These are phyloP conservation scores for Teratosphaeria epicoccoides DNA, from an alignment of 2,329 filamentous ascomycete species.

Conservation along the genomic window DNA sequence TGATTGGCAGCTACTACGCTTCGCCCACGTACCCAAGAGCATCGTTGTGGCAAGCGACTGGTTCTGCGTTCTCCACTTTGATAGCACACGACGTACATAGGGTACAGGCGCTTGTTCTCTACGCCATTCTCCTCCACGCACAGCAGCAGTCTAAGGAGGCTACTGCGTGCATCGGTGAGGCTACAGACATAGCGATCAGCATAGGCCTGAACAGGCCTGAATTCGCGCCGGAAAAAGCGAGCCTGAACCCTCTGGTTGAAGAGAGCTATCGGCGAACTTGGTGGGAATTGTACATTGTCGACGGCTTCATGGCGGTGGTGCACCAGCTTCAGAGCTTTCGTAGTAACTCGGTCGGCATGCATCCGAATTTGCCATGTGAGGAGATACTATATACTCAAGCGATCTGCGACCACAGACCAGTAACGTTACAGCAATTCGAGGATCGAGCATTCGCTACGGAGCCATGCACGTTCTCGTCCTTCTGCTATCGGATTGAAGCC, in stretches of 20 bases:
- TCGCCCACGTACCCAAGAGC: conserved; percentile 33
- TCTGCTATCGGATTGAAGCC: conserved; percentile 73
- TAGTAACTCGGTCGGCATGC: conserved; percentile 55
- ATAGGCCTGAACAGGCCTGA: conserved; percentile 62
- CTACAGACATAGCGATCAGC: conserved; percentile 61
- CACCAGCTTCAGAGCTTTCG: conserved; percentile 60
- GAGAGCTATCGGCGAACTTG: conserved; percentile 82
- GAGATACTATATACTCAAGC: conserved; percentile 52
- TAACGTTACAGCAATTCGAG: conserved; percentile 65
- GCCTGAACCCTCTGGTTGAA: conserved; percentile 57
- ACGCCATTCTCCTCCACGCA: conserved; percentile 72
- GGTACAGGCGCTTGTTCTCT: conserved; percentile 67
- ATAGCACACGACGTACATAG: conserved; percentile 36
- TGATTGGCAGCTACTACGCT: conserved; percentile 46
- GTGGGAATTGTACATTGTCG: conserved; percentile 78
- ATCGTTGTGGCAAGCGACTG: conserved; percentile 29
- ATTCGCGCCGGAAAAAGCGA: conserved; percentile 55
- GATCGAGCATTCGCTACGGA: conserved; percentile 60
- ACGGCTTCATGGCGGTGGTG: conserved; percentile 75
- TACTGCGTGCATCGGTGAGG: conserved; percentile 54
- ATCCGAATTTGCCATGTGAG: conserved; percentile 71
- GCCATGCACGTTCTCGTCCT: conserved; percentile 66
- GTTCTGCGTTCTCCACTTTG: not conserved
- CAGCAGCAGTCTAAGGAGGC: conserved; percentile 52
- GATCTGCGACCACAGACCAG: conserved; percentile 38